Percentiles rank a stretch among this genome's conserved stretches.
Conservation (phyloP, 306 rosid genomes). For the Rosa chinensis region DNA sequence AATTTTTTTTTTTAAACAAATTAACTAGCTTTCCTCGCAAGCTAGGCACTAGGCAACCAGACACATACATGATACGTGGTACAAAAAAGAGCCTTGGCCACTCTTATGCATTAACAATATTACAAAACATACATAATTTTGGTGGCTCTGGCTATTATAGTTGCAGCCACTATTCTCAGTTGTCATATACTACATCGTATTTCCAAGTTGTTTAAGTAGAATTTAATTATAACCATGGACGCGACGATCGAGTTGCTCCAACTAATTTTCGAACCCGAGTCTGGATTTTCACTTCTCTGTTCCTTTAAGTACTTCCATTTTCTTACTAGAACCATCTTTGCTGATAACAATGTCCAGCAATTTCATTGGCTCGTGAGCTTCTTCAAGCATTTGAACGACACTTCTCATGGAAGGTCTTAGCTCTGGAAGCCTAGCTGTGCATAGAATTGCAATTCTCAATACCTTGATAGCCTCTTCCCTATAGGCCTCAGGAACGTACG, state of each 20-base stretch:
- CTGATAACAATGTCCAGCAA: conserved; percentile 51
- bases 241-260: not conserved
- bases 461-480: conserved; percentile 73
- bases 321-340: conserved; percentile 50
- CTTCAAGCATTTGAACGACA: conserved; percentile 85
- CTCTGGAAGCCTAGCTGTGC: conserved; percentile 65
- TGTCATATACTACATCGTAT: not conserved
- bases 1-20: not conserved
- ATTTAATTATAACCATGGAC: not conserved
- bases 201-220: not conserved
- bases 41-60: not conserved
- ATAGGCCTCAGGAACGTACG: conserved; percentile 43
- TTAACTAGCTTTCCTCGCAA: not conserved
- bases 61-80: not conserved
- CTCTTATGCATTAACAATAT: conserved; percentile 1
- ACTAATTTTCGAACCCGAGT: not conserved
- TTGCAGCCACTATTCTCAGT: not conserved
- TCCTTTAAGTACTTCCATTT: conserved; percentile 17
- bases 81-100: not conserved
- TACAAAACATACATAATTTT: not conserved
- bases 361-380: conserved; percentile 55
- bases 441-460: conserved; percentile 60
- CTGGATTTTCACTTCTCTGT: conserved; percentile 21
- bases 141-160: conserved; percentile 8
- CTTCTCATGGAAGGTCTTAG: conserved; percentile 77